Conservation (phyloP, 257 asterid species). For the Petrea volubilis region DNA sequence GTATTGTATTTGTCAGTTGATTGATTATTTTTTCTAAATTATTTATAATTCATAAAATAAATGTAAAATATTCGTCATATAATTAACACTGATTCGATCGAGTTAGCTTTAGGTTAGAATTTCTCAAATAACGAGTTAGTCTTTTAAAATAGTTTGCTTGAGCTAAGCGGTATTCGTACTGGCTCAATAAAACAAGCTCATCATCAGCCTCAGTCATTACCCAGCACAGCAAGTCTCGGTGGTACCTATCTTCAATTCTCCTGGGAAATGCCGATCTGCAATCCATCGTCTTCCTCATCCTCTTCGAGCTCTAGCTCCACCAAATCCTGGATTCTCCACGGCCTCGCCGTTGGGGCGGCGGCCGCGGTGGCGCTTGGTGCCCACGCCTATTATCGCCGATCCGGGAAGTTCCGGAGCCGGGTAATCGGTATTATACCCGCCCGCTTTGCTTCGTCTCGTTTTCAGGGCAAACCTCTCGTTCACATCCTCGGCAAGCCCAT, state of each 20-base stretch:
- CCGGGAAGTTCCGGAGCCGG: conserved; percentile 64
- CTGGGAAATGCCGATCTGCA: conserved; percentile 44
- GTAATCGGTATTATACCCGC: conserved; percentile 94
- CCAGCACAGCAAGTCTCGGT: neutral
- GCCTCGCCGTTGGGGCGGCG: conserved; percentile 53
- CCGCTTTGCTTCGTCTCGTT: conserved; percentile 89
- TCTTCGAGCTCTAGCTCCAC: conserved; percentile 51
- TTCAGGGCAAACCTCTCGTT: conserved; percentile 84
- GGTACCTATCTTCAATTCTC: neutral
- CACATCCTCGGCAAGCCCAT: conserved; percentile 90
- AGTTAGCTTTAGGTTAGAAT: too few relatives aligned
- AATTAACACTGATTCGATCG: too few relatives aligned
- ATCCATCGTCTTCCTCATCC: conserved; percentile 30
- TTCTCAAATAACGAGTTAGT: too few relatives aligned
- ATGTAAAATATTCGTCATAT: too few relatives aligned
- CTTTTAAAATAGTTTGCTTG: neutral
- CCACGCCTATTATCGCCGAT: conserved; percentile 55
- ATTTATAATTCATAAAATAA: too few relatives aligned
- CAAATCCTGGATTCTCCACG: conserved; percentile 55
- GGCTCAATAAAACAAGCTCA: neutral
- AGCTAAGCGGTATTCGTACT: neutral
- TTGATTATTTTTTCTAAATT: too few relatives aligned
- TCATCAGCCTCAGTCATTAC: neutral
- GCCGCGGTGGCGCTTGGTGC: conserved; percentile 66
- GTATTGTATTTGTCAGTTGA: too few relatives aligned